Evolutionary conservation across 345 rosid species (phyloP).

Genomic region (Citrus cavaleriei): DNA sequence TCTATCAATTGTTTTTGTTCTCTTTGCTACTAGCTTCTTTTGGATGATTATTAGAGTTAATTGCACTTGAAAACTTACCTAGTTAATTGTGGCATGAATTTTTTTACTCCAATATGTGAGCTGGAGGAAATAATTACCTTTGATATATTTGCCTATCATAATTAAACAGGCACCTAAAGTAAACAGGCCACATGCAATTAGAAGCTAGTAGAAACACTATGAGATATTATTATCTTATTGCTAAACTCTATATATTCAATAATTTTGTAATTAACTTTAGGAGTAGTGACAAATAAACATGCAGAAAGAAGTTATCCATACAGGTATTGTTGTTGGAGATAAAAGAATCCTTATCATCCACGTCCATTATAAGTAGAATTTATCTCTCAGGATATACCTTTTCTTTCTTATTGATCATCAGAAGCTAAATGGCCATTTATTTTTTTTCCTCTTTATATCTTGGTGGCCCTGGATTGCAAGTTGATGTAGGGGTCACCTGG

Average conservation of each 20-base stretch:
- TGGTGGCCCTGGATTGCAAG: conserved; percentile 22
- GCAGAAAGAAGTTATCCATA: background rate
- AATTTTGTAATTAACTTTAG: background rate
- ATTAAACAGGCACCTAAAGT: too few relatives aligned
- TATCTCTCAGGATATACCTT: conserved; percentile 5
- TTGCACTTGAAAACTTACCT: too few relatives aligned
- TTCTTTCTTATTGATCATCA: conserved; percentile 13
- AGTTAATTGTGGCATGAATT: too few relatives aligned
- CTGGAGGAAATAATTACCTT: too few relatives aligned
- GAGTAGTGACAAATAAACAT: background rate
- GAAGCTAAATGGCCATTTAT: background rate
- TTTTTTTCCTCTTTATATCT: background rate
- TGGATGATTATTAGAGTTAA: too few relatives aligned
- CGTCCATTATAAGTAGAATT: background rate
- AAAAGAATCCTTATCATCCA: conserved; percentile 48
- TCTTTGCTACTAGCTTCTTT: too few relatives aligned
- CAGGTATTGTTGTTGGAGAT: background rate
- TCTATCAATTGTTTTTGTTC: too few relatives aligned
- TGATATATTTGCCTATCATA: too few relatives aligned
- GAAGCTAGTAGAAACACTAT: too few relatives aligned
- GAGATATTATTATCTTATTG: background rate
- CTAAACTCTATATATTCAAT: background rate
- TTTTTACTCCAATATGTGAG: too few relatives aligned
- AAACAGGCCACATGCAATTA: too few relatives aligned
- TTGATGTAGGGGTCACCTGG: conserved; percentile 10